These are phyloP conservation scores for Erodium texanum DNA, from an alignment of 441 rosid species.

Conservation along the genomic window DNA sequence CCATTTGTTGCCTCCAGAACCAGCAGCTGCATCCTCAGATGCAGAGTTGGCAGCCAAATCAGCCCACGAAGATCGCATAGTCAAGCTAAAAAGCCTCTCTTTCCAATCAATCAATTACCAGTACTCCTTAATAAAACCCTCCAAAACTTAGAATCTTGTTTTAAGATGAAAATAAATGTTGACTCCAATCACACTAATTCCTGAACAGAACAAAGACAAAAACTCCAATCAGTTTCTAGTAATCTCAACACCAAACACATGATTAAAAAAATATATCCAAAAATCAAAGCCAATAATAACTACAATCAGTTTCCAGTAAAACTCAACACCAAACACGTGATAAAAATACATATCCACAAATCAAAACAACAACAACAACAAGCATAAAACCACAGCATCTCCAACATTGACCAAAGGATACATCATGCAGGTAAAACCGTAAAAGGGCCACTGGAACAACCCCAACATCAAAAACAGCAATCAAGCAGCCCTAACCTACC, in stretches of 20 bases:
- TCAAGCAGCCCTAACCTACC: too few species aligned
- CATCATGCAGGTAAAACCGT: not conserved
- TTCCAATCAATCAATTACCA: not conserved
- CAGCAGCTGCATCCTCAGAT: slow-evolving; percentile 29
- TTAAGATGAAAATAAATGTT: too few species aligned
- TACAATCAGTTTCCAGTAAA: not conserved
- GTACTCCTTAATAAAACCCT: not conserved
- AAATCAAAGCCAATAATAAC: not conserved
- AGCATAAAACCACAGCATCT: not conserved
- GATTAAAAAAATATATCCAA: not conserved
- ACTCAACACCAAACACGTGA: not conserved
- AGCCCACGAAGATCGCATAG: slow-evolving; percentile 43
- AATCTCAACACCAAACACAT: not conserved
- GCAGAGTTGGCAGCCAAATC: slow-evolving; percentile 25
- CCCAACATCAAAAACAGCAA: not conserved
- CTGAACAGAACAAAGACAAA: too few species aligned
- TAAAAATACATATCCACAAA: not conserved
- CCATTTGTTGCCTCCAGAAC: slow-evolving; percentile 6
- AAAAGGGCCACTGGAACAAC: not conserved
- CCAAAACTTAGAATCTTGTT: not conserved
- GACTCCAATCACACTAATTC: too few species aligned
- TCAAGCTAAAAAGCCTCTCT: not conserved
- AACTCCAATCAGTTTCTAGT: not conserved
- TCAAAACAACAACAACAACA: not conserved
- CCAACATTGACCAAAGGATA: too few species aligned